These are phyloP conservation scores for Fusarium goolgardi DNA, from an alignment of 2,329 filamentous ascomycete species.

Conservation along the genomic window DNA sequence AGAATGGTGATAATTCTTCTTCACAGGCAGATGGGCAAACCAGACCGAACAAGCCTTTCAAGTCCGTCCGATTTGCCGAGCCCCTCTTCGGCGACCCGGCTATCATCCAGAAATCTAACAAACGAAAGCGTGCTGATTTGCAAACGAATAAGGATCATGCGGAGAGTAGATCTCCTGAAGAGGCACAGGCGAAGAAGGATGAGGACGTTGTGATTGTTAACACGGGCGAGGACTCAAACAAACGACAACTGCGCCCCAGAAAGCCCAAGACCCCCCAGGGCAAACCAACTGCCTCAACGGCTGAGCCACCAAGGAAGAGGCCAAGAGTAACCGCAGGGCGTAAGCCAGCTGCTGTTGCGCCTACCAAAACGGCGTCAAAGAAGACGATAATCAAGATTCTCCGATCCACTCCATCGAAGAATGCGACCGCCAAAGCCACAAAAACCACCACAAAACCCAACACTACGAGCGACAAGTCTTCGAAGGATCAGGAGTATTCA, in stretches of 20 bases:
- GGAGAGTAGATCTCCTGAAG: background rate
- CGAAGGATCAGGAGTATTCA: background rate
- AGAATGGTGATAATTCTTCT: slow-evolving; percentile 49
- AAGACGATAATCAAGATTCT: slow-evolving; percentile 21
- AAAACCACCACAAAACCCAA: background rate
- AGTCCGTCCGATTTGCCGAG: slow-evolving; percentile 44
- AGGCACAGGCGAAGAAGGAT: slow-evolving; percentile 5
- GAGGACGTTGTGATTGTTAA: slow-evolving; percentile 7
- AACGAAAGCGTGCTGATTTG: slow-evolving; percentile 12
- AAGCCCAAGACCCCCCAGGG: slow-evolving; percentile 31
- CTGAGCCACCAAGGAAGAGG: slow-evolving; percentile 27
- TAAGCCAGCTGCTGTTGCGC: slow-evolving; percentile 18
- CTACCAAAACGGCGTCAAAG: slow-evolving; percentile 4
- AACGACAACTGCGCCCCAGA: slow-evolving; percentile 40
- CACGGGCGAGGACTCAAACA: slow-evolving; percentile 29
- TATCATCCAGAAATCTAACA: slow-evolving; percentile 26
- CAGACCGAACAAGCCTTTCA: slow-evolving; percentile 27
- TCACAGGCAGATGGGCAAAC: slow-evolving; percentile 36
- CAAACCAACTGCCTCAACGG: slow-evolving; percentile 12
- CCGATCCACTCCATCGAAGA: slow-evolving; percentile 10
- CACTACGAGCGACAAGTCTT: background rate
- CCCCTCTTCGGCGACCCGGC: slow-evolving; percentile 39
- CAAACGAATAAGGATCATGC: background rate
- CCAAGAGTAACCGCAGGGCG: slow-evolving; percentile 12
- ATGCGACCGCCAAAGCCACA: slow-evolving; percentile 2